Evolutionary conservation across 2,329 filamentous ascomycete species (phyloP), one percentile per base, ranked within the genome.

Genomic region (Colletotrichum limetticola): DNA sequence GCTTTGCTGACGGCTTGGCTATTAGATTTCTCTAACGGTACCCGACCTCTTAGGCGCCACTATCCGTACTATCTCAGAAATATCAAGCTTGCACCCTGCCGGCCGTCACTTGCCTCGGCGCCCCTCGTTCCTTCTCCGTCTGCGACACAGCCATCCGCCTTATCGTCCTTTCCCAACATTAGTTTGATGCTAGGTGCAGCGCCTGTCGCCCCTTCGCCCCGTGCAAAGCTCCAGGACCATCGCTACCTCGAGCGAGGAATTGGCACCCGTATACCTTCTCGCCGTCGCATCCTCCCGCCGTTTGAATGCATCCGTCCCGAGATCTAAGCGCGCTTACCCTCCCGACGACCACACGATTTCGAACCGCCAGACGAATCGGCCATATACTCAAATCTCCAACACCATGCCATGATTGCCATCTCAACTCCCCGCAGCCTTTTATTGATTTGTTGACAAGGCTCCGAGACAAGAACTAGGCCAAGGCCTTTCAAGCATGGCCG

Each of bases 401-500:
- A 52, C 28, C 28, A 73, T 73, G 71, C 56, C 71, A 66, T 71
- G 28, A 65, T 46, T 42, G 35, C 28, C 16, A 49, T 30, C 22
- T 49, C 55, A 42, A 30, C 32, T 42, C 22, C 37, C 22, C 56
- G 26, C 37, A 37, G 26, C 28, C 28, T 26, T 35, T 55, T 35
- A 22, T 49, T 71, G 61, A 37, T 58, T 65, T 66, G 56, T 73
- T 71, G 71, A 73, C 56, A 49, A 58, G 56, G 26, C 32, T 19
- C 59, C 46, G 49, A 57, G 60, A 16, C 61, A 49, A 56, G 12
- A n/a, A 30, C 24, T 14, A 22, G 60, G 42, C 28, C 16, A n/a
- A 61, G 35, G 56, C 56, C 30, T 55, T 69, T 59, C 76, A 79
- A 81, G 79, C 77, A 85, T 85, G 80, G 80, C 80, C 68, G 78